Evolutionary conservation across 805 yeast species (phyloP).

Genomic region (Ogataea pignaliae): DNA sequence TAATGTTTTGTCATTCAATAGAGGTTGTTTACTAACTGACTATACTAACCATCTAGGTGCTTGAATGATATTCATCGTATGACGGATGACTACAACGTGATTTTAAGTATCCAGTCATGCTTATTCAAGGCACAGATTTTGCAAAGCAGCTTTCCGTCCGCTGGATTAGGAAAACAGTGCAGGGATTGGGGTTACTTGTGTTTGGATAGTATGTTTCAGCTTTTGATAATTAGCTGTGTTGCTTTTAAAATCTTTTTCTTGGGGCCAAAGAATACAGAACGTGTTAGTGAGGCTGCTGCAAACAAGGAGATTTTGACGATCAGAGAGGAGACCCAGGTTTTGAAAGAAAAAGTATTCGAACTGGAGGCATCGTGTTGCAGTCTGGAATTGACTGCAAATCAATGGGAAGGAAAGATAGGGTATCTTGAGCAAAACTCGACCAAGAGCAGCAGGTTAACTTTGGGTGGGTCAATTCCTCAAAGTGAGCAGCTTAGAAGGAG

Average conservation of each 20-base stretch:
- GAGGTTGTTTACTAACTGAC: too few relatives aligned
- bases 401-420: not conserved
- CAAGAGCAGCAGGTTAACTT: not conserved
- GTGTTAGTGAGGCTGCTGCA: too few relatives aligned
- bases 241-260: too few relatives aligned
- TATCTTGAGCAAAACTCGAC: not conserved
- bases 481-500: too few relatives aligned
- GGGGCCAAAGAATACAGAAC: too few relatives aligned
- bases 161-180: too few relatives aligned
- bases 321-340: not conserved
- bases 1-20: too few relatives aligned
- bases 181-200: too few relatives aligned
- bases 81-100: constrained; percentile 6
- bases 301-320: not conserved
- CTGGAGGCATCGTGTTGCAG: constrained; percentile 15
- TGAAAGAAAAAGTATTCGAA: constrained; percentile 14
- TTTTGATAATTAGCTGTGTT: too few relatives aligned
- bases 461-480: too few relatives aligned
- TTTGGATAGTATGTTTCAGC: too few relatives aligned
- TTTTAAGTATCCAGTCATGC: constrained; percentile 15
- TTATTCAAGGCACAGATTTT: constrained; percentile 5
- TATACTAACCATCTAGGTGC: constrained; percentile 6
- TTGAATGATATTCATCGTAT: constrained; percentile 5
- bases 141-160: not conserved
- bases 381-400: constrained; percentile 12